Evolutionary conservation across 768 basidiomycete genomes (phyloP), one percentile per base, ranked within the genome.

Genomic region (Sporobolomyces pararoseus): DNA sequence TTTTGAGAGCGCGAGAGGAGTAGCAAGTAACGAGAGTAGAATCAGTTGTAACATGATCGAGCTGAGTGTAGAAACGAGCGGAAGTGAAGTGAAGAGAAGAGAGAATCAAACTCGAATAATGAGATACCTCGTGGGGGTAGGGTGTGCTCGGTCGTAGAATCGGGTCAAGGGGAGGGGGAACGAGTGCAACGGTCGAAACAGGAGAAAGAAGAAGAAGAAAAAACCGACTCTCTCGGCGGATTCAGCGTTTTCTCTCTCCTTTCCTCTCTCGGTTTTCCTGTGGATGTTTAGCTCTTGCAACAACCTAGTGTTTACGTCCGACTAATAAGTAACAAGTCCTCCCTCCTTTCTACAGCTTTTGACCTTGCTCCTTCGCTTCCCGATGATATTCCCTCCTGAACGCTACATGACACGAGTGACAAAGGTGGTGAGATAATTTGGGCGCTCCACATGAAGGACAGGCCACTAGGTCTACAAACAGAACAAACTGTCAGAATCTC

Each of bases 381-480:
- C 77, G 75, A 76, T 89, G 89, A 85, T 85, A 90, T 76, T 82
- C 82, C 65, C 87, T 81, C 68, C 81, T 86, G 58, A 92, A 81
- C 68, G 84, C 84, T 21, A 85, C 85, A 76, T 89, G 94, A 79
- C 94, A 97, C 39, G 82, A 83, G 65, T 86, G 84, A 80, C 94
- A 98, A 19, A 93, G 81, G 78, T 94, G 87, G 77, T 95, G 93
- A 23, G 89, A 87, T 21, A 94, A 86, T 79, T 96, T 96, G 52
- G 91, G 86, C 21, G 83, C 82, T 32, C 94, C 94, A 75, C 94
- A 97, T 31, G 85, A 89, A n/a, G 90, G 86, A 77, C 94, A 98
- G 73, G 87, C 85, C 68, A 90, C 89, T 73, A 98, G 86, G 78
- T 94, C 94, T 98, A 65, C 42, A 57, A 21, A 32, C 31, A 37